Percentiles rank a stretch among this genome's conserved stretches.
Conservation (phyloP, 2,329 filamentous ascomycete species). For the Exophiala sideris region DNA sequence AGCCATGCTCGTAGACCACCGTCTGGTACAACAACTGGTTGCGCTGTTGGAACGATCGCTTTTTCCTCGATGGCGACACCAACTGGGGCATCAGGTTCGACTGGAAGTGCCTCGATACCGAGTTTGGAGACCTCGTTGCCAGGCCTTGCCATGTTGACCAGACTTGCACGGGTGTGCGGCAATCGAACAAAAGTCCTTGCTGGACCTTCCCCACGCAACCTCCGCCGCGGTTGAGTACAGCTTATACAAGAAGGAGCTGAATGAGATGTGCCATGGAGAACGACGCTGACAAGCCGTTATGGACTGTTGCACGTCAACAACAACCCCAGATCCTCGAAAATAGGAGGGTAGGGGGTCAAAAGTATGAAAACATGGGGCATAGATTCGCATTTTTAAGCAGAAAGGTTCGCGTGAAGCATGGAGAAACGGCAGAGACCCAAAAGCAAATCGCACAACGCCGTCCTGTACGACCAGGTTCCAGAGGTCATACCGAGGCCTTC, state of each 20-base stretch:
- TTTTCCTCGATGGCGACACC: constrained; percentile 13
- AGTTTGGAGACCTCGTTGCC: constrained; percentile 8
- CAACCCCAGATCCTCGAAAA: too few relatives aligned
- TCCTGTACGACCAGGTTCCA: neutral
- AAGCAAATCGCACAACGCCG: neutral
- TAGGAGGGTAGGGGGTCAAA: too few relatives aligned
- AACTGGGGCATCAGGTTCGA: constrained; percentile 1
- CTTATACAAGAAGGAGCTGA: too few relatives aligned
- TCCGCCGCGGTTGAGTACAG: neutral
- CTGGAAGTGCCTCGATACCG: constrained; percentile 7
- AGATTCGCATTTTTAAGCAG: neutral
- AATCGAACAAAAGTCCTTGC: neutral
- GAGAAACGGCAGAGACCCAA: neutral
- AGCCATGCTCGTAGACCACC: constrained; percentile 76
- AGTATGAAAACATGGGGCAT: too few relatives aligned
- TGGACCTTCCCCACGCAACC: neutral
- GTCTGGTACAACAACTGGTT: constrained; percentile 55
- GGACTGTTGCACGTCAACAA: too few relatives aligned
- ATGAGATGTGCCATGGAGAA: too few relatives aligned
- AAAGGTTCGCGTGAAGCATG: neutral
- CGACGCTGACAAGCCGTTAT: too few relatives aligned
- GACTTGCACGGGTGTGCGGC: neutral
- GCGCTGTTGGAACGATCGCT: constrained; percentile 7
- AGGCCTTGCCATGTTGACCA: constrained; percentile 5
- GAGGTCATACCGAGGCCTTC: neutral